phyloP scores from a whole-genome alignment of 2,329 filamentous ascomycete species.

The Aspergillus fijiensis region DNA sequence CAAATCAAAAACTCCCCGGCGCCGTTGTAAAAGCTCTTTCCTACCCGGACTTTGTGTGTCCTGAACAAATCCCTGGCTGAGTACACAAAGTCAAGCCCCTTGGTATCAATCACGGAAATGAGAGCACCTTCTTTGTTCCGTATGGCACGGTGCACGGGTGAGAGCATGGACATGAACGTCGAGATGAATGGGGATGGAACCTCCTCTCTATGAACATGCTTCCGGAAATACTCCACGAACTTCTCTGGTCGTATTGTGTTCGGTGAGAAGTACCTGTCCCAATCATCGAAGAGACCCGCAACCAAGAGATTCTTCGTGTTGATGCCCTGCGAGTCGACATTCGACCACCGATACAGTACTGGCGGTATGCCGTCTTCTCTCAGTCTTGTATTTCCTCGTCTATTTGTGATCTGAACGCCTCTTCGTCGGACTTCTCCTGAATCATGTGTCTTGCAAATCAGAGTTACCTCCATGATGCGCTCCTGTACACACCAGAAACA shows the following conservation, averaged over 20 bases:
- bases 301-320: constrained; percentile 27
- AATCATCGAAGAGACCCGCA: constrained; percentile 27
- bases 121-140: constrained; percentile 22
- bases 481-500: constrained; percentile 3
- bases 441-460: too few relatives aligned
- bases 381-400: neutral
- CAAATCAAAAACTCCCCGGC: constrained; percentile 38
- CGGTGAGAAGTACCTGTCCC: constrained; percentile 10
- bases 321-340: constrained; percentile 31
- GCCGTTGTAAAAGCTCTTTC: constrained; percentile 24
- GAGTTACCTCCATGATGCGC: neutral
- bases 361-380: constrained; percentile 20
- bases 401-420: neutral
- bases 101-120: constrained; percentile 33
- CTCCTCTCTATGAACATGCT: constrained; percentile 26
- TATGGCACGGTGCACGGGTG: constrained; percentile 35
- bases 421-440: neutral
- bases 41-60: constrained; percentile 17
- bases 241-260: constrained; percentile 14
- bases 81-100: constrained; percentile 27
- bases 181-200: constrained; percentile 38
- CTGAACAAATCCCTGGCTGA: constrained; percentile 27
- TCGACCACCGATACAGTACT: constrained; percentile 37
- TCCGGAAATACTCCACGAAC: constrained; percentile 23
- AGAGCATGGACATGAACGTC: constrained; percentile 23